These are phyloP conservation scores for Hortaea werneckii DNA, from an alignment of 2,329 filamentous ascomycete genomes.

Conservation along the genomic window DNA sequence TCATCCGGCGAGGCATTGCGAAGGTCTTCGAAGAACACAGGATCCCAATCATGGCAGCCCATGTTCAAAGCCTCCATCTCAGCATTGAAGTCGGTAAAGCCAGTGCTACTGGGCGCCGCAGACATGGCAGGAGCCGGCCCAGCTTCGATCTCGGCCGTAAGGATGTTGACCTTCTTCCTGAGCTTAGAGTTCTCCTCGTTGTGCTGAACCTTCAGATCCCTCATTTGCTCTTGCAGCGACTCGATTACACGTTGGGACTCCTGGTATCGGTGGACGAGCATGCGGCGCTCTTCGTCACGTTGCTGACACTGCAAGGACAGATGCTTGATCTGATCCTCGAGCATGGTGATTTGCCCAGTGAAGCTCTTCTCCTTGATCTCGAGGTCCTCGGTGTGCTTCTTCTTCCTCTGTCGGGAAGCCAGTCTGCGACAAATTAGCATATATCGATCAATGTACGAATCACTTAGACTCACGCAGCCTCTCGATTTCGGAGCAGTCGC, in stretches of 20 bases:
- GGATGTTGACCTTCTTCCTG: conserved; percentile 80
- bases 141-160: conserved; percentile 59
- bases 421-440: conserved; percentile 37
- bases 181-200: conserved; percentile 85
- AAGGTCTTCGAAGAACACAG: conserved; percentile 57
- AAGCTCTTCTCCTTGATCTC: conserved; percentile 95
- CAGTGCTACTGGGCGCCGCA: conserved; percentile 46
- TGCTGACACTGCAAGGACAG: conserved; percentile 46
- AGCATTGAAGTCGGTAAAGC: conserved; percentile 61
- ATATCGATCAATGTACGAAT: background rate
- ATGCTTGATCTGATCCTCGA: conserved; percentile 67
- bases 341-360: conserved; percentile 61
- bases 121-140: conserved; percentile 32
- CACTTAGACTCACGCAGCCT: conserved; percentile 65
- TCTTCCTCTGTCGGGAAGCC: conserved; percentile 94
- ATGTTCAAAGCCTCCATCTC: conserved; percentile 79
- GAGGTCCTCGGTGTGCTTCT: conserved; percentile 91
- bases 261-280: conserved; percentile 60
- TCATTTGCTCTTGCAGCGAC: conserved; percentile 71
- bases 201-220: conserved; percentile 79
- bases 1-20: conserved; percentile 26
- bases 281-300: conserved; percentile 21
- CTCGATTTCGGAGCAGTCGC: conserved; percentile 83
- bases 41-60: conserved; percentile 66
- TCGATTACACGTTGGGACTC: conserved; percentile 67